Conservation (phyloP, 1,139 yeast species). For the Zygoascus hellenicus region DNA sequence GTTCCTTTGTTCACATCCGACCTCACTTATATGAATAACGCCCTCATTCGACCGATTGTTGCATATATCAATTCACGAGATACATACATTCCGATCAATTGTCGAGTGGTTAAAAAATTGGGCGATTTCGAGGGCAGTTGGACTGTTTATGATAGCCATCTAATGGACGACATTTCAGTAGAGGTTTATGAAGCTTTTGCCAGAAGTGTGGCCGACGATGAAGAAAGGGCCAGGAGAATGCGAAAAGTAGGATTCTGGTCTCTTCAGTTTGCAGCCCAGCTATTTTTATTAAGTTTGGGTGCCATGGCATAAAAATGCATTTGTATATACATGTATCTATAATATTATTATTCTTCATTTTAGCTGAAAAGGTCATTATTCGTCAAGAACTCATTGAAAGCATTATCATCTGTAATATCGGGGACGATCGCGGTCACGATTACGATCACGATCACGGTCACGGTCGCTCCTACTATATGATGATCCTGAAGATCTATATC, state of each 20-base stretch:
- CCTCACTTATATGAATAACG: conserved; percentile 81
- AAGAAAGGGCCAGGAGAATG: conserved; percentile 63
- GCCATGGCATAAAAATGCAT: conserved; percentile 38
- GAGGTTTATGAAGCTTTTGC: conserved; percentile 91
- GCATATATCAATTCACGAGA: conserved; percentile 88
- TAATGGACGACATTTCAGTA: conserved; percentile 87
- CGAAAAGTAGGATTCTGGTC: conserved; percentile 93
- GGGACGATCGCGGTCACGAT: neutral
- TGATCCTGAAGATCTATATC: neutral
- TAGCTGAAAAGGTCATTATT: neutral
- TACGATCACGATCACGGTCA: neutral
- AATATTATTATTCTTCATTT: neutral
- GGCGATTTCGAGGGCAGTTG: conserved; percentile 90
- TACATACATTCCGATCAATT: conserved; percentile 82
- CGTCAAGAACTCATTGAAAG: neutral
- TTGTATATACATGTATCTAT: neutral
- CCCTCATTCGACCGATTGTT: conserved; percentile 88
- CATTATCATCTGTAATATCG: neutral
- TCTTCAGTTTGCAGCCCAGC: conserved; percentile 73
- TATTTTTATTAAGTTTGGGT: conserved; percentile 76
- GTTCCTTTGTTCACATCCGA: conserved; percentile 85
- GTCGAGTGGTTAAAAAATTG: conserved; percentile 74
- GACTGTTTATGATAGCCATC: conserved; percentile 86
- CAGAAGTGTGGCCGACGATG: conserved; percentile 82
- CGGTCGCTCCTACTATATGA: too few relatives aligned